These are phyloP conservation scores for Abortiporus biennis DNA, from an alignment of 1,284 basidiomycete species.

Conservation along the genomic window DNA sequence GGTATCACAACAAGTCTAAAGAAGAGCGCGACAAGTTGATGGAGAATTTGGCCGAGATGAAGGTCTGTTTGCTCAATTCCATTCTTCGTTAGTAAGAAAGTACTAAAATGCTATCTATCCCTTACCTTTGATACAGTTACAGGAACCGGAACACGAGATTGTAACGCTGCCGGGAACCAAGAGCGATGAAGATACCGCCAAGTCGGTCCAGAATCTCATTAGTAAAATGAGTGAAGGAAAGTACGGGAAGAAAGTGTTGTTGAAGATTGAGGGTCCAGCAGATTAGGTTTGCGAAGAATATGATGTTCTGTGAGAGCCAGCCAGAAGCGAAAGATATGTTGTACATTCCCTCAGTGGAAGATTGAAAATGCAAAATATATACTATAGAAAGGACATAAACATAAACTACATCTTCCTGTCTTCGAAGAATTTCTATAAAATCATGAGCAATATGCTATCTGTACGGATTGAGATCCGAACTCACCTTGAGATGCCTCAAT, in stretches of 20 bases:
- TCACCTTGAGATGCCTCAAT: constrained; percentile 83
- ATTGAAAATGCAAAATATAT: too few relatives aligned
- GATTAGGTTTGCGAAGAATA: background rate
- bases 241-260: constrained; percentile 66
- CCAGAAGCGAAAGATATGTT: background rate
- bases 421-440: constrained; percentile 74
- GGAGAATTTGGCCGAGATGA: constrained; percentile 42
- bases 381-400: background rate
- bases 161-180: constrained; percentile 42
- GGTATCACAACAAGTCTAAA: constrained; percentile 48
- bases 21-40: constrained; percentile 43
- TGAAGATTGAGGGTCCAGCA: constrained; percentile 40
- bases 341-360: background rate
- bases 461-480: constrained; percentile 19
- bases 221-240: constrained; percentile 43
- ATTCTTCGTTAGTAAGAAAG: constrained; percentile 4
- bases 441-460: constrained; percentile 11
- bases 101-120: constrained; percentile 4
- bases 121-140: constrained; percentile 36
- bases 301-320: background rate
- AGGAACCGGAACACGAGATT: constrained; percentile 62
- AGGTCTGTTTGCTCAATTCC: constrained; percentile 31
- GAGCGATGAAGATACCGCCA: constrained; percentile 47
- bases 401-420: constrained; percentile 71
- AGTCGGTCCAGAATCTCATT: constrained; percentile 43